Conservation (phyloP, 768 basidiomycete genomes). For the Lepiota subincarnata region DNA sequence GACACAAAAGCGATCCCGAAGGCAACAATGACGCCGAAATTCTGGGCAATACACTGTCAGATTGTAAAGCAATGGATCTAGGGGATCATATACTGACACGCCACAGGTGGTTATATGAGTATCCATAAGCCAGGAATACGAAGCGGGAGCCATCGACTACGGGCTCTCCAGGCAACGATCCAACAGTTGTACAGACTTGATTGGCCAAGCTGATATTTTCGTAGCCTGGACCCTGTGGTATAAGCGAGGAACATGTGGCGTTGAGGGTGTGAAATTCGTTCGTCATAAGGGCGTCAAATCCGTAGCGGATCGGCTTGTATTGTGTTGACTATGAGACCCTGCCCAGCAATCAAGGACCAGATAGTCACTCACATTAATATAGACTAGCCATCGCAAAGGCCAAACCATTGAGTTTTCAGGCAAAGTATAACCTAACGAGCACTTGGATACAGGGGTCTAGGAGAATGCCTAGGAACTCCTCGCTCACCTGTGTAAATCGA, state of each 20-base stretch:
- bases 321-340: constrained; percentile 12
- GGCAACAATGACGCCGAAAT: constrained; percentile 63
- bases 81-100: constrained; percentile 26
- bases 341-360: not conserved
- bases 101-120: constrained; percentile 35
- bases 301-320: constrained; percentile 14
- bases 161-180: constrained; percentile 53
- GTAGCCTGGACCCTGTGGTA: constrained; percentile 62
- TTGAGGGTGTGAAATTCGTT: constrained; percentile 80
- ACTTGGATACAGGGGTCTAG: not conserved
- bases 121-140: constrained; percentile 44
- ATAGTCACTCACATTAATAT: constrained; percentile 46
- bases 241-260: constrained; percentile 53
- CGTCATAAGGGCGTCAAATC: constrained; percentile 68
- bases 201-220: constrained; percentile 51
- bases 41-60: constrained; percentile 27
- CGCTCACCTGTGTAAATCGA: constrained; percentile 27
- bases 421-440: constrained; percentile 29
- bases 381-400: constrained; percentile 66
- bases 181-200: constrained; percentile 73
- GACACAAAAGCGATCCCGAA: constrained; percentile 60
- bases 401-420: constrained; percentile 65
- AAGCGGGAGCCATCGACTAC: constrained; percentile 58
- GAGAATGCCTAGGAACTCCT: no score
- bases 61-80: not conserved